These are phyloP conservation scores for Hirsutella rhossiliensis DNA, from an alignment of 2,329 filamentous ascomycete genomes.

Conservation along the genomic window DNA sequence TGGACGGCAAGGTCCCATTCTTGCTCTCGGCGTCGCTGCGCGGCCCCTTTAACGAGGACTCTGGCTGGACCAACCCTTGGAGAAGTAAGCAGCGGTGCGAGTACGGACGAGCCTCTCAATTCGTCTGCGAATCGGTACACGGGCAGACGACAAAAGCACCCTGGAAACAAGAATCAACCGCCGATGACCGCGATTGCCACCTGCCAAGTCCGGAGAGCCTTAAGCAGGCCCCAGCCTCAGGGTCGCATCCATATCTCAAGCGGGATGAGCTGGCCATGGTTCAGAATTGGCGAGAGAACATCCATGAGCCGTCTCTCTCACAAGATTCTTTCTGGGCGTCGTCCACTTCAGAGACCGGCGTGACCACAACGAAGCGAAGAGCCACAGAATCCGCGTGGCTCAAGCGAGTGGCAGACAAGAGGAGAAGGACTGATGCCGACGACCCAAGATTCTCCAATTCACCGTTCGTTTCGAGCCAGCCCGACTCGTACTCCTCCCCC, in stretches of 20 bases:
- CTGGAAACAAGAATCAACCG: constrained; percentile 1
- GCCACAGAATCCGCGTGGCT: constrained; percentile 19
- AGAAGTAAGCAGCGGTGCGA: constrained; percentile 4
- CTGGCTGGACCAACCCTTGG: constrained; percentile 23
- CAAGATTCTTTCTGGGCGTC: constrained; percentile 11
- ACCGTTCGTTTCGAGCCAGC: background rate
- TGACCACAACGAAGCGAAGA: constrained; percentile 12
- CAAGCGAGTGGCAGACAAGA: constrained; percentile 17
- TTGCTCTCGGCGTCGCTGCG: constrained; percentile 48
- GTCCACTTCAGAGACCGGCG: constrained; percentile 1
- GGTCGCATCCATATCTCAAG: constrained; percentile 16
- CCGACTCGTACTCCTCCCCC: background rate
- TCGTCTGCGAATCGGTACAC: background rate
- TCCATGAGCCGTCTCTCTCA: constrained; percentile 3
- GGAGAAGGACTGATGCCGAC: constrained; percentile 8
- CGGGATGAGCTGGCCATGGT: constrained; percentile 19
- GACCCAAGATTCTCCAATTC: background rate
- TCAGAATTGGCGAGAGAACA: constrained; percentile 18
- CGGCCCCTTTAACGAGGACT: constrained; percentile 43
- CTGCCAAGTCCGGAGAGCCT: constrained; percentile 29
- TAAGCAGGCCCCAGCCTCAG: constrained; percentile 17
- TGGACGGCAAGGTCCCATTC: constrained; percentile 41
- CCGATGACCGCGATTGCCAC: constrained; percentile 21
- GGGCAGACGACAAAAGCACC: background rate
- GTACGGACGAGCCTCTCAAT: background rate